phyloP scores from a whole-genome alignment of 305 asterid species.

The Ajuga reptans region DNA sequence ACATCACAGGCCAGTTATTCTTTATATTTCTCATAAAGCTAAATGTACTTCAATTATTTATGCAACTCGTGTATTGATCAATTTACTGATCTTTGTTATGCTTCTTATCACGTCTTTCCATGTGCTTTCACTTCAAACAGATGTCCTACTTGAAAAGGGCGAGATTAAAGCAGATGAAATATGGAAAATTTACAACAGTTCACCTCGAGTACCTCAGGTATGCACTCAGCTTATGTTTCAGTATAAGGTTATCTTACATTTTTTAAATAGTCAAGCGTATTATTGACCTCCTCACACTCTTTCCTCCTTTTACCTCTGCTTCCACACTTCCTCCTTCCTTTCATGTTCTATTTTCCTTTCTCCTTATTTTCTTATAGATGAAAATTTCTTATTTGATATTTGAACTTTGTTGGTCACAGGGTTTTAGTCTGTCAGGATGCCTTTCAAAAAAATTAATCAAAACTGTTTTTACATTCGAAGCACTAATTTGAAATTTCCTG shows the following conservation, averaged over 20 bases:
- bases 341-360: not conserved
- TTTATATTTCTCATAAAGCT: slow-evolving; percentile 19
- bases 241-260: not conserved
- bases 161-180: slow-evolving; percentile 85
- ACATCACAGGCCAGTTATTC: slow-evolving; percentile 57
- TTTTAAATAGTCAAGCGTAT: slow-evolving; percentile 3
- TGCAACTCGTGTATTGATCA: not conserved
- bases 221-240: slow-evolving; percentile 14
- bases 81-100: slow-evolving; percentile 9
- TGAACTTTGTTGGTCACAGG: not conserved
- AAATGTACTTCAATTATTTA: not conserved
- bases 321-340: not conserved
- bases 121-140: slow-evolving; percentile 41
- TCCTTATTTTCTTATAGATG: not conserved
- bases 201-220: slow-evolving; percentile 77
- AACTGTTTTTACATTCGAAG: not conserved
- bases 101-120: slow-evolving; percentile 18
- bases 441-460: not conserved
- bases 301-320: not conserved
- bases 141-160: slow-evolving; percentile 75
- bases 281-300: not conserved
- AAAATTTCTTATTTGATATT: not conserved
- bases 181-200: slow-evolving; percentile 59
- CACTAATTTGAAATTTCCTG: not conserved
- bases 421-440: not conserved